These are phyloP conservation scores for Xylaria intraflava DNA, from an alignment of 495 filamentous ascomycete species.

Conservation along the genomic window DNA sequence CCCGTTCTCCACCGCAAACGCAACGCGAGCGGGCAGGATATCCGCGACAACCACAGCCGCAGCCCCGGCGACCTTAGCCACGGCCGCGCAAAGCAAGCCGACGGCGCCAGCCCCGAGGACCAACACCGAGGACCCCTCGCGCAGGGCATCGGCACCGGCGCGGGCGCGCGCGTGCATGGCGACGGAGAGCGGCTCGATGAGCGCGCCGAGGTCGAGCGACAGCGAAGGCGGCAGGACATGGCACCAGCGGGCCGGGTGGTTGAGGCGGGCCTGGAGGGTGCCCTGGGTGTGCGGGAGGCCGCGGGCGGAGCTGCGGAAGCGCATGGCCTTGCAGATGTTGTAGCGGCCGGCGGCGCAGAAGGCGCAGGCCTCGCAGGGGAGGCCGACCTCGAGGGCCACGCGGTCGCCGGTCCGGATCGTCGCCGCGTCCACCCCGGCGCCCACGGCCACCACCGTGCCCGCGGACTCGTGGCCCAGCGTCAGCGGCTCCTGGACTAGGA, in stretches of 20 bases:
- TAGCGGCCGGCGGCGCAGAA: constrained; percentile 64
- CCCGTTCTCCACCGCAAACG: constrained; percentile 62
- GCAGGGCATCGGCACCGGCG: constrained; percentile 40
- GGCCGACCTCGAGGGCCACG: constrained; percentile 78
- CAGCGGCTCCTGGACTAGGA: constrained; percentile 55
- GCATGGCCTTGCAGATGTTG: constrained; percentile 78
- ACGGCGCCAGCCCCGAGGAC: constrained; percentile 80
- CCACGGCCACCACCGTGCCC: constrained; percentile 50
- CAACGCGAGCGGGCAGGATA: constrained; percentile 64
- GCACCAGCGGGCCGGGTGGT: constrained; percentile 64
- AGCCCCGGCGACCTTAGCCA: constrained; percentile 52
- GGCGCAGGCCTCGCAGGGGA: constrained; percentile 64
- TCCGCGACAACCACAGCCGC: constrained; percentile 67
- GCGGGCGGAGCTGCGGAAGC: constrained; percentile 74
- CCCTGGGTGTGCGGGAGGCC: constrained; percentile 73
- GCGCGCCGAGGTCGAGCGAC: constrained; percentile 61
- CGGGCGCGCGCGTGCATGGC: constrained; percentile 67
- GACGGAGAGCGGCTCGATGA: constrained; percentile 74
- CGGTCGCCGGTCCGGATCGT: constrained; percentile 54
- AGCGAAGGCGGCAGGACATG: constrained; percentile 59
- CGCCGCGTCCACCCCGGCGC: constrained; percentile 30
- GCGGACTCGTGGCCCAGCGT: constrained; percentile 59
- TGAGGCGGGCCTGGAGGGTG: constrained; percentile 71
- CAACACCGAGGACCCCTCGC: constrained; percentile 50
- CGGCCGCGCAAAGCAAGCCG: constrained; percentile 66